These are phyloP conservation scores for Colletotrichum sp. DNA, from an alignment of 2,329 filamentous ascomycete genomes.

Conservation along the genomic window DNA sequence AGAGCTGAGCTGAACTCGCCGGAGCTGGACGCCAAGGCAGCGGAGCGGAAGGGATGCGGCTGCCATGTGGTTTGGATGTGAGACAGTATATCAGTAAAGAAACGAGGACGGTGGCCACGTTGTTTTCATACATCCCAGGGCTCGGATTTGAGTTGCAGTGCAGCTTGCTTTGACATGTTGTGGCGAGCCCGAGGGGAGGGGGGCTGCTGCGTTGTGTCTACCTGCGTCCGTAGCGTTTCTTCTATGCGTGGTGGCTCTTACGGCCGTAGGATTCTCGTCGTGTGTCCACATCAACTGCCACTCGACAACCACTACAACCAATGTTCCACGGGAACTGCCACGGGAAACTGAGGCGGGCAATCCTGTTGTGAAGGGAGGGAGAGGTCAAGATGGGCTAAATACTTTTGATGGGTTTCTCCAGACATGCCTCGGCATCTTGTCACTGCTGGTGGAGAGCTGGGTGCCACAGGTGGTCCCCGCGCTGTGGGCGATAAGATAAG, in stretches of 20 bases:
- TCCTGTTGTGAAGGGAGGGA: not conserved
- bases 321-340: not conserved
- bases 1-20: not conserved
- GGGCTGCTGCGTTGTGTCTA: not conserved
- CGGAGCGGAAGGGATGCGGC: not conserved
- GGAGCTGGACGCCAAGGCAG: not conserved
- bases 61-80: not conserved
- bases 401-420: not conserved
- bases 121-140: not conserved
- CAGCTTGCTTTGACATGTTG: not conserved
- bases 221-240: not conserved
- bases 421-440: not conserved
- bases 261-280: not conserved
- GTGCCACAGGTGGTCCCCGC: not conserved
- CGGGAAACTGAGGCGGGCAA: not conserved
- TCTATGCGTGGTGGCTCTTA: not conserved
- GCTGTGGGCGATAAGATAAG: constrained; percentile 1
- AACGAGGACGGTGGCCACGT: not conserved
- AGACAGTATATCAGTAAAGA: not conserved
- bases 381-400: not conserved
- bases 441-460: not conserved
- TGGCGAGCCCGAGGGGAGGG: not conserved
- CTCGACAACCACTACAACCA: not conserved
- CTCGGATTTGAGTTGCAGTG: not conserved
- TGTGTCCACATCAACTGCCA: not conserved